phyloP scores from a whole-genome alignment of 371 early-diverging fungal genomes.

The Mortierella sp. region DNA sequence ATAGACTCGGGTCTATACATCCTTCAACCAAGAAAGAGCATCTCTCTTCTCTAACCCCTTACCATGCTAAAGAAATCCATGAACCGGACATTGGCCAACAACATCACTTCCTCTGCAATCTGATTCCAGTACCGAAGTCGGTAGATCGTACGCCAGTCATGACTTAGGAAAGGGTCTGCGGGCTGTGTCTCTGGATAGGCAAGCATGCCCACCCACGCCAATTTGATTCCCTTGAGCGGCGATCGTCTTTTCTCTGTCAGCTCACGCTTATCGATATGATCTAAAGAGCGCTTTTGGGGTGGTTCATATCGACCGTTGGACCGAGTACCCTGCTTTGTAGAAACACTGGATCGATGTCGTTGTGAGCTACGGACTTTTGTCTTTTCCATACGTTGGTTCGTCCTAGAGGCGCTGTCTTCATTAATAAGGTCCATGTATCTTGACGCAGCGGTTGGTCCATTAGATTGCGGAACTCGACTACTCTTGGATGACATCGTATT shows the following conservation, averaged over 20 bases:
- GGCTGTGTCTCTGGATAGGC: slow-evolving; percentile 34
- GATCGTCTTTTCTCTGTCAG: slow-evolving; percentile 6
- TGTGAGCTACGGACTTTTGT: background rate
- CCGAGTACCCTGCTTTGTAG: background rate
- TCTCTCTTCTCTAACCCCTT: background rate
- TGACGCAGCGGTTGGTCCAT: too few relatives aligned
- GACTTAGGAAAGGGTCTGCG: slow-evolving; percentile 6
- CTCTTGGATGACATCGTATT: too few relatives aligned
- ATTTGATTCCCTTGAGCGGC: slow-evolving; percentile 1
- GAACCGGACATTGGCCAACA: slow-evolving; percentile 28
- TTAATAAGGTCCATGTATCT: too few relatives aligned
- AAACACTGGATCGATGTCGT: background rate
- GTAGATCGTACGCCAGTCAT: slow-evolving; percentile 49
- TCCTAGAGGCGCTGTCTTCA: background rate
- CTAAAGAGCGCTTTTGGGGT: background rate
- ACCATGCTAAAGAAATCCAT: slow-evolving; percentile 52
- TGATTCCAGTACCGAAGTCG: slow-evolving; percentile 48
- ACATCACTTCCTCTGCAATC: slow-evolving; percentile 50
- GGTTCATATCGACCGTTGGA: background rate
- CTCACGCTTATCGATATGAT: background rate
- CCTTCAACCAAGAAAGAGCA: background rate
- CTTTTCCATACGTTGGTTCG: too few relatives aligned
- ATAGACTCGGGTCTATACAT: background rate
- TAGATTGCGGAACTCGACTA: too few relatives aligned
- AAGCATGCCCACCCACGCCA: slow-evolving; percentile 39